Evolutionary conservation across 2,329 filamentous ascomycete genomes (phyloP), one percentile per base, ranked within the genome.

Genomic region (Fusarium gaditjirri): DNA sequence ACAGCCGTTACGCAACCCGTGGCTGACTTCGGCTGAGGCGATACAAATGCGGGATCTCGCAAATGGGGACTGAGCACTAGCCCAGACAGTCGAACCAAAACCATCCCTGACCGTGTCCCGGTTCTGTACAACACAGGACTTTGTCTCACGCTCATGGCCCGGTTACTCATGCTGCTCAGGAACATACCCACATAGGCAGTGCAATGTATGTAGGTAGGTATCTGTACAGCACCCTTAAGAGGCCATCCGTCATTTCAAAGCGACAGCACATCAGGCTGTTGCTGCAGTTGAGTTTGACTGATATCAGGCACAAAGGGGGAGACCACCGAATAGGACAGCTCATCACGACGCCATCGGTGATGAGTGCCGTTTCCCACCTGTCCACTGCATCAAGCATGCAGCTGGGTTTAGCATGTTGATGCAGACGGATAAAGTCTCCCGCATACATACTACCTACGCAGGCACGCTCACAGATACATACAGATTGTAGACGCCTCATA

Each of bases 1-100:
- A 47, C 46, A 52, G 64, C 59, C 65, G 59, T 70, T 54, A 61
- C 35, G 39, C 52, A 49, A 72, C 59, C 59, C 65, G 64, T 72
- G 46, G 35, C 44, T 72, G 46, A 39, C 49, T 55, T 64, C 41
- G 65, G 46, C 41, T 46, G 41, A 33, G 59, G 57, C 56, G 31
- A 70, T 41, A 70, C 71, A 54, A 67, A 58, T 59, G 56, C 55
- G 46, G 47, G 60, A 72, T 70, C 65, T 72, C 42, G 36, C 36
- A 47, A n/a, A 23, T 38, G 19, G 52, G 66, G 41, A 41, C 35
- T 57, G 41, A 42, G 58, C 43, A 59, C 65, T 29, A 52, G 50
- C 57, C 46, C 33, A 50, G 63, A 50, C 33, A 52, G 33, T 38
- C 23, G 42, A 54, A 60, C 50, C 41, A 14, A 42, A 42, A 35